Evolutionary conservation across 306 rosid genomes (phyloP).

Genomic region (Parietaria judaica): DNA sequence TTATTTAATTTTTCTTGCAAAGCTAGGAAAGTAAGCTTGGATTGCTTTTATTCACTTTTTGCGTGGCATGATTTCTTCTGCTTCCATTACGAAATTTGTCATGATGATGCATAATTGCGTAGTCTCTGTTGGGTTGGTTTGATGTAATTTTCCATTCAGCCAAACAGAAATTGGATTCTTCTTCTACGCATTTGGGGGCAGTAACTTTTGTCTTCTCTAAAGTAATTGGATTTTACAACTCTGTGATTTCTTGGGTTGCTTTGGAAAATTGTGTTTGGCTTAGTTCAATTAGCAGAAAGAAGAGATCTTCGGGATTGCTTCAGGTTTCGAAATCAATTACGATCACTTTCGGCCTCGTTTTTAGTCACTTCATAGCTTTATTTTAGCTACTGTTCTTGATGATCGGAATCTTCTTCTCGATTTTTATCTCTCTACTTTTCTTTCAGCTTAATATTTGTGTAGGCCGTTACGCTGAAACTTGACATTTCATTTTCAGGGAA

Average conservation of each 20-base stretch:
- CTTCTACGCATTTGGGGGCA: too few relatives aligned
- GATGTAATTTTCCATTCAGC: constrained; percentile 5
- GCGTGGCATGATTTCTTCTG: constrained; percentile 31
- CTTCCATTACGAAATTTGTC: constrained; percentile 22
- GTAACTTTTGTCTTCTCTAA: too few relatives aligned
- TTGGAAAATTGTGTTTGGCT: background rate
- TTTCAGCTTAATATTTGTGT: constrained; percentile 16
- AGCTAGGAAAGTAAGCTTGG: background rate
- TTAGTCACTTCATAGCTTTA: constrained; percentile 11
- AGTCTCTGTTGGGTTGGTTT: constrained; percentile 7
- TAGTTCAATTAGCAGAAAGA: background rate
- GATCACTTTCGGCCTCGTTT: background rate
- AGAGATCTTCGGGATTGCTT: background rate
- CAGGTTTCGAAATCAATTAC: constrained; percentile 6
- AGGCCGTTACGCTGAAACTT: constrained; percentile 24
- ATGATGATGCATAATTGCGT: constrained; percentile 34
- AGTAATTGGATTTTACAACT: background rate
- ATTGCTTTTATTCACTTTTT: constrained; percentile 21
- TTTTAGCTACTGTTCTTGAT: constrained; percentile 15
- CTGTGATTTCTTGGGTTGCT: background rate
- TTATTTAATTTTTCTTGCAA: constrained; percentile 4
- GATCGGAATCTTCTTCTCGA: background rate
- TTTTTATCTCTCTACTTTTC: constrained; percentile 6
- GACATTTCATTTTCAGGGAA: constrained; percentile 41
- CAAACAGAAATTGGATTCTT: background rate